Conservation (phyloP, 148 eudicot genomes). For the Heliosperma pusillum region DNA sequence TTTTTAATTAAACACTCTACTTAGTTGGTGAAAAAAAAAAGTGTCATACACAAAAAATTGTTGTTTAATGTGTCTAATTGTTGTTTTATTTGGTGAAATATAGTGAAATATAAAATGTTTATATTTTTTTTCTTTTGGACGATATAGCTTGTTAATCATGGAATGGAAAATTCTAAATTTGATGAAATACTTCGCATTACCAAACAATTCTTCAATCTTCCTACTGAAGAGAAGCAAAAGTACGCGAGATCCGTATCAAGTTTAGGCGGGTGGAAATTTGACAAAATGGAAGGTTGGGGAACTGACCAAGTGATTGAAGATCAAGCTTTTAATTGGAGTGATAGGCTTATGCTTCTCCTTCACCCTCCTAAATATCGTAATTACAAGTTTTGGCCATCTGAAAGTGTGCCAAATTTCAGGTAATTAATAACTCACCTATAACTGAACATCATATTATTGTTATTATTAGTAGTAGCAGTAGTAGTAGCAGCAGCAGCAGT, state of each 20-base stretch:
- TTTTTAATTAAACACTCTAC: no score
- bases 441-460: no score
- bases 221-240: conserved; percentile 29
- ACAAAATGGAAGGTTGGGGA: conserved; percentile 24
- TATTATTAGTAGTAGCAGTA: no score
- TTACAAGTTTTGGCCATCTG: conserved; percentile 25
- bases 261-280: not conserved
- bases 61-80: no score
- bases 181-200: conserved; percentile 19
- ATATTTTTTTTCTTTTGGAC: not conserved
- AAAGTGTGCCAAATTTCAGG: conserved; percentile 19
- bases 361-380: conserved; percentile 18
- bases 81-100: no score
- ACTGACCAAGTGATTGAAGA: conserved; percentile 13
- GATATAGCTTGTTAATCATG: conserved; percentile 30
- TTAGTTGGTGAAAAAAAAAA: no score
- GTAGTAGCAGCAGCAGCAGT: no score
- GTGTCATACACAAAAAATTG: no score
- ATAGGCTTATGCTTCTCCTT: conserved; percentile 15
- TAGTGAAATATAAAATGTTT: no score
- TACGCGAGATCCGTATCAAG: not conserved
- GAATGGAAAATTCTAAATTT: conserved; percentile 15
- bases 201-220: conserved; percentile 28
- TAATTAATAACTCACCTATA: not conserved
- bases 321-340: conserved; percentile 29